Conservation (phyloP, 768 basidiomycete genomes). For the Podaxis sp. region DNA sequence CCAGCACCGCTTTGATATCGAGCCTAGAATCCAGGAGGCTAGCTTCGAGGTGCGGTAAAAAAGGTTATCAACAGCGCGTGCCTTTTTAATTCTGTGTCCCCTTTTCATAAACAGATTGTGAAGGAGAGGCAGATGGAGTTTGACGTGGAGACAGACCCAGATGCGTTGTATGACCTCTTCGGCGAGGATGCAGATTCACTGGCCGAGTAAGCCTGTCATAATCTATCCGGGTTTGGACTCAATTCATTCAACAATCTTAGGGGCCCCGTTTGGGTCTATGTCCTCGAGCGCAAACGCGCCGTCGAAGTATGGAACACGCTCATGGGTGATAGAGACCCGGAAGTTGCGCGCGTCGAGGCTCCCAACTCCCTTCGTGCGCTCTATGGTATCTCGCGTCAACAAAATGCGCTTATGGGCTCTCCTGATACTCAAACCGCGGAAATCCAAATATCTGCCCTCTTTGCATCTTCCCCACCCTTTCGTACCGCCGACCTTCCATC, state of each 20-base stretch:
- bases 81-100: constrained; percentile 18
- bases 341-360: constrained; percentile 49
- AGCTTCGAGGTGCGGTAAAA: constrained; percentile 68
- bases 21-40: constrained; percentile 74
- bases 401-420: constrained; percentile 77
- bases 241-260: constrained; percentile 34
- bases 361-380: constrained; percentile 73
- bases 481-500: constrained; percentile 63
- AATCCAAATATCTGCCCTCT: constrained; percentile 74
- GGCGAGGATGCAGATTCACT: constrained; percentile 74
- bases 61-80: neutral
- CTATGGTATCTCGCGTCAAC: constrained; percentile 52
- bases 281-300: constrained; percentile 79
- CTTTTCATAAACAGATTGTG: constrained; percentile 54
- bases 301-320: constrained; percentile 79
- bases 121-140: constrained; percentile 91
- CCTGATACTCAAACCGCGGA: constrained; percentile 69
- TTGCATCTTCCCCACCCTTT: constrained; percentile 83
- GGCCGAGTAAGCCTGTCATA: constrained; percentile 57
- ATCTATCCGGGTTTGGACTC: constrained; percentile 3
- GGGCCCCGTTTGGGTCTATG: constrained; percentile 90
- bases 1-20: constrained; percentile 74
- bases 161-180: constrained; percentile 76
- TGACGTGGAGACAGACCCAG: constrained; percentile 79
- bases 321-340: constrained; percentile 69